These are phyloP conservation scores for Smallanthus sonchifolius DNA, from an alignment of 129 eudicot species.

Conservation along the genomic window DNA sequence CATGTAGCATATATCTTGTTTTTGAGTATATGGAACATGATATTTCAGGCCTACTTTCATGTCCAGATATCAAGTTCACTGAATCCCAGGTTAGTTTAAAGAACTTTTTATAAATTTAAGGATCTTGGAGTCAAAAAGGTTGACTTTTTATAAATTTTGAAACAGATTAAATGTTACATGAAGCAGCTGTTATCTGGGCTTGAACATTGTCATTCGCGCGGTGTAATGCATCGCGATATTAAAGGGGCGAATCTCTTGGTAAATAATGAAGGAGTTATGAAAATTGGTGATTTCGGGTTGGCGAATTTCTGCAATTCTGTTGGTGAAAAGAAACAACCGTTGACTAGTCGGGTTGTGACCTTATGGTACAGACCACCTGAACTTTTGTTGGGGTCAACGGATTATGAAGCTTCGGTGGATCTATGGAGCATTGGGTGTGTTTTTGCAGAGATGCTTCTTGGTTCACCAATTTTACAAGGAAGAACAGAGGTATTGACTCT, in stretches of 20 bases:
- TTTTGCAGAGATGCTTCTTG: conserved; percentile 78
- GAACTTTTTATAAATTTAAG: neutral
- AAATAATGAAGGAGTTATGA: conserved; percentile 75
- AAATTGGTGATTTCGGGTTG: conserved; percentile 87
- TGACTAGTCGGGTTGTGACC: conserved; percentile 93
- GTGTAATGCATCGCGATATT: conserved; percentile 95
- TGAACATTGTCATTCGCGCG: conserved; percentile 93
- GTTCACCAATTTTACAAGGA: conserved; percentile 86
- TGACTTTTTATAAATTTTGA: conserved; percentile 11
- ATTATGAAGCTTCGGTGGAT: conserved; percentile 86
- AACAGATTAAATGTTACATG: conserved; percentile 86
- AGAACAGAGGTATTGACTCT: conserved; percentile 76
- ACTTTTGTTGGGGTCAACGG: conserved; percentile 82
- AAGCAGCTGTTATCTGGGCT: conserved; percentile 84
- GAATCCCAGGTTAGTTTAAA: conserved; percentile 70
- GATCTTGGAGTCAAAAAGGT: neutral
- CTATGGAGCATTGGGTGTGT: conserved; percentile 97
- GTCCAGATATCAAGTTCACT: conserved; percentile 69
- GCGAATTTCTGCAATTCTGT: conserved; percentile 61
- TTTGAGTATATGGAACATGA: conserved; percentile 98
- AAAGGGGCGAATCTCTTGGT: conserved; percentile 98
- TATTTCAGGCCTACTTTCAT: conserved; percentile 74
- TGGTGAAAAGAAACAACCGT: conserved; percentile 60
- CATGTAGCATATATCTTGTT: conserved; percentile 87
- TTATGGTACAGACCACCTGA: conserved; percentile 98